Evolutionary conservation across 2,329 filamentous ascomycete genomes (phyloP).

Genomic region (Fusarium bulbicola): DNA sequence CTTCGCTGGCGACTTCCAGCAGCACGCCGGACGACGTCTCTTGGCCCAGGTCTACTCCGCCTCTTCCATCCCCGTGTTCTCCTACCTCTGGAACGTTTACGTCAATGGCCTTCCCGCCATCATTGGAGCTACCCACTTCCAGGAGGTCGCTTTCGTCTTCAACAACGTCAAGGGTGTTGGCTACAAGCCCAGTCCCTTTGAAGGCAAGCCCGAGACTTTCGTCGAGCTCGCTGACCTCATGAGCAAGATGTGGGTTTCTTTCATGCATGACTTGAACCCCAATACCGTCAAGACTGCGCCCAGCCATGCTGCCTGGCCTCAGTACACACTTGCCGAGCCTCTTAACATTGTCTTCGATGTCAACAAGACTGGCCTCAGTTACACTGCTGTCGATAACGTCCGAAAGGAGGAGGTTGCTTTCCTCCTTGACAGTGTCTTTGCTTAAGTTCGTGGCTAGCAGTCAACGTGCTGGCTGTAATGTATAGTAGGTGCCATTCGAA

Average conservation of each 20-base stretch:
- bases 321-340: slow-evolving; percentile 52
- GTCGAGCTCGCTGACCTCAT: slow-evolving; percentile 56
- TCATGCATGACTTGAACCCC: slow-evolving; percentile 41
- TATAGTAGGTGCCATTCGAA: neutral
- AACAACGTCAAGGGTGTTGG: slow-evolving; percentile 58
- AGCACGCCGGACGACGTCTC: slow-evolving; percentile 64
- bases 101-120: slow-evolving; percentile 56
- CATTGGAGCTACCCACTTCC: slow-evolving; percentile 38
- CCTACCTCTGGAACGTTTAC: slow-evolving; percentile 64
- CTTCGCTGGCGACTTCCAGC: slow-evolving; percentile 62
- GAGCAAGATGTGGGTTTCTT: slow-evolving; percentile 61
- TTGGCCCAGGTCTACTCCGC: slow-evolving; percentile 62
- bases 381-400: slow-evolving; percentile 57
- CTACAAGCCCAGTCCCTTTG: slow-evolving; percentile 49
- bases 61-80: slow-evolving; percentile 51
- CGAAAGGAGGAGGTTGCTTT: slow-evolving; percentile 54
- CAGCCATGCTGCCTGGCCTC: slow-evolving; percentile 49
- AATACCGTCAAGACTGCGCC: slow-evolving; percentile 2
- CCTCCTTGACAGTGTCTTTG: slow-evolving; percentile 40
- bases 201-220: slow-evolving; percentile 50
- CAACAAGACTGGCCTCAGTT: slow-evolving; percentile 52
- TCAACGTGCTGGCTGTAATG: neutral
- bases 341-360: slow-evolving; percentile 61
- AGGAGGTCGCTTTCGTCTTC: slow-evolving; percentile 42
- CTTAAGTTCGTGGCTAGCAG: neutral